phyloP scores from a whole-genome alignment of 495 filamentous ascomycete genomes.

The Arthonia radiata region DNA sequence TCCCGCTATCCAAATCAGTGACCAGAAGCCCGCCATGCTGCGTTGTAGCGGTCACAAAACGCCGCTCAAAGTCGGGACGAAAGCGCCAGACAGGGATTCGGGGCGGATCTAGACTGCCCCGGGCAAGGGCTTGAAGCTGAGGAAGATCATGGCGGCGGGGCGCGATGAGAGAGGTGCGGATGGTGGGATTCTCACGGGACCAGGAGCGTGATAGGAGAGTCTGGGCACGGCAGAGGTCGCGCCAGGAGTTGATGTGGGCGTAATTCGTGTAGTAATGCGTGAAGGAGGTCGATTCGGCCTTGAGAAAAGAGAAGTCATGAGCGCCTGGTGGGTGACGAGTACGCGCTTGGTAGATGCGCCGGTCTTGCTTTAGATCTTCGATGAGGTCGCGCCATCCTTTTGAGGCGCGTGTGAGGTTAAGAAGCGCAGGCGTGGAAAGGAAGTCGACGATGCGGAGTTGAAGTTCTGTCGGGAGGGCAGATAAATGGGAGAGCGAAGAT shows the following conservation, averaged over 20 bases:
- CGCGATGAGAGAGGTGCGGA: slow-evolving; percentile 3
- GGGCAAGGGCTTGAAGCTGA: no score
- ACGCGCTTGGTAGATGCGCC: slow-evolving; percentile 5
- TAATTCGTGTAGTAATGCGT: slow-evolving; percentile 4
- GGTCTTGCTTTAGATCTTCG: slow-evolving; percentile 4
- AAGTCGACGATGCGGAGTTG: slow-evolving; percentile 6
- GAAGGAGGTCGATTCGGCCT: slow-evolving; percentile 1
- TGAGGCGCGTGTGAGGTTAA: slow-evolving; percentile 1
- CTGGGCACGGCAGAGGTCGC: slow-evolving; percentile 6
- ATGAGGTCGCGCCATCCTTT: slow-evolving; percentile 6
- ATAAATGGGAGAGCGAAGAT: no score
- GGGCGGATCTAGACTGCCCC: no score
- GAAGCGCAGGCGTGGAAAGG: slow-evolving; percentile 1
- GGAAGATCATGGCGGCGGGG: no score
- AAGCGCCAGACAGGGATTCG: slow-evolving; percentile 6
- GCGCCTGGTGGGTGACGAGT: not conserved
- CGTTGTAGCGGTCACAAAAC: slow-evolving; percentile 5
- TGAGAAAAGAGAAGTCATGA: slow-evolving; percentile 4
- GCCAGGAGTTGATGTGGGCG: slow-evolving; percentile 3
- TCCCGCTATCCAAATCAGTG: slow-evolving; percentile 6
- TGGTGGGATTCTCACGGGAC: slow-evolving; percentile 2
- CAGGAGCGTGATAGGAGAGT: slow-evolving; percentile 3
- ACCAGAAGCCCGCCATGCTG: slow-evolving; percentile 5
- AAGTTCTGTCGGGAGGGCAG: slow-evolving; percentile 6
- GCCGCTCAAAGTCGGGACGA: slow-evolving; percentile 6